Percentiles rank a stretch among this genome's conserved stretches.
These are phyloP conservation scores for Dryadomyces quercivorus DNA, from an alignment of 2,329 filamentous ascomycete species.

Conservation along the genomic window DNA sequence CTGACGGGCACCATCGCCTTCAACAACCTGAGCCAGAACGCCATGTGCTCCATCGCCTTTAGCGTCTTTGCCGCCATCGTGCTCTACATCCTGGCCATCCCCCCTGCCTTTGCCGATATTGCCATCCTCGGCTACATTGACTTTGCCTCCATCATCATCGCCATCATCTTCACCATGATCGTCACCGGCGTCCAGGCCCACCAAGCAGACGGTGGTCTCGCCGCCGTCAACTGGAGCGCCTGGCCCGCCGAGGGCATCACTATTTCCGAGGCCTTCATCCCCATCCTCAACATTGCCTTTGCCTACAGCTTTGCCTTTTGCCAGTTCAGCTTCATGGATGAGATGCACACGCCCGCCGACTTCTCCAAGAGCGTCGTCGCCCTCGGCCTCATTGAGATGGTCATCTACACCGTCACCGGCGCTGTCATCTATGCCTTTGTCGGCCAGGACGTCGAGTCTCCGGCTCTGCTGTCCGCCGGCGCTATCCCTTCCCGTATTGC, in stretches of 20 bases:
- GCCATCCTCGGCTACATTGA: constrained; percentile 38
- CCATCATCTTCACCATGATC: constrained; percentile 4
- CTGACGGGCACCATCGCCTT: constrained; percentile 59
- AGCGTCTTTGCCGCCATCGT: constrained; percentile 32
- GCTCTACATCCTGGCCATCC: constrained; percentile 31
- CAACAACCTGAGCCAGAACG: constrained; percentile 49
- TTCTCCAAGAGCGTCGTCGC: constrained; percentile 44
- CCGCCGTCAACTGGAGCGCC: constrained; percentile 19
- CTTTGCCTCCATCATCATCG: constrained; percentile 32
- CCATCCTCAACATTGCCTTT: constrained; percentile 57
- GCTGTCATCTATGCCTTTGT: constrained; percentile 4
- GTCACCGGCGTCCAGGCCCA: constrained; percentile 3
- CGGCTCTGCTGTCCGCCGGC: constrained; percentile 55
- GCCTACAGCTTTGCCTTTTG: constrained; percentile 49
- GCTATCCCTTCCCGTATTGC: constrained; percentile 49
- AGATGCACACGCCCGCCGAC: constrained; percentile 36
- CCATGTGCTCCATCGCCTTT: constrained; percentile 31
- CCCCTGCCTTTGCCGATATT: constrained; percentile 35
- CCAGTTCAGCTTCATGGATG: constrained; percentile 41
- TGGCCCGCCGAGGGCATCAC: constrained; percentile 32
- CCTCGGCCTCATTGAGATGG: constrained; percentile 36
- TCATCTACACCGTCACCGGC: constrained; percentile 7
- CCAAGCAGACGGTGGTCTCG: constrained; percentile 27
- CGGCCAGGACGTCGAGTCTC: constrained; percentile 49
- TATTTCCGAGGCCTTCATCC: constrained; percentile 44